These are phyloP conservation scores for Hyphochytrium catenoides DNA, from an alignment of 352 stramenopile genomes.

Conservation along the genomic window DNA sequence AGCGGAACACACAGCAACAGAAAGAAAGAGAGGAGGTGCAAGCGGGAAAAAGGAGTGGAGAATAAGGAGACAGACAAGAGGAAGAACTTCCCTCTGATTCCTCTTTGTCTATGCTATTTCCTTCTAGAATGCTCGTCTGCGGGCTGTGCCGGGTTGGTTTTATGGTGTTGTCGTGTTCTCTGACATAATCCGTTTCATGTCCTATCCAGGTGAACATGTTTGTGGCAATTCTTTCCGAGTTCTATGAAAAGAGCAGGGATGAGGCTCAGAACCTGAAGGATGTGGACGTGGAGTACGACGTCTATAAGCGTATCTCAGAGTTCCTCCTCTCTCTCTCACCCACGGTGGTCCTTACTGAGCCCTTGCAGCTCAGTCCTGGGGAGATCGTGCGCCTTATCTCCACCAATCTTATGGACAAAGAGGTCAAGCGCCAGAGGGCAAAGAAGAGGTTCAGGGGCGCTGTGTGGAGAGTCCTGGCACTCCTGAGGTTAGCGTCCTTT, in stretches of 20 bases:
- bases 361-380: constrained; percentile 34
- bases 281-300: constrained; percentile 59
- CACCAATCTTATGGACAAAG: constrained; percentile 58
- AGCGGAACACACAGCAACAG: too few species aligned
- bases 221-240: constrained; percentile 60
- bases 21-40: too few species aligned
- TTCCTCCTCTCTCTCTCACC: constrained; percentile 42
- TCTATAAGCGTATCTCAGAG: constrained; percentile 39
- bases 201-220: constrained; percentile 80
- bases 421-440: constrained; percentile 44
- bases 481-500: too few species aligned
- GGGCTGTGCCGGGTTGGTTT: too few species aligned
- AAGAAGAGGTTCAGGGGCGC: constrained; percentile 49
- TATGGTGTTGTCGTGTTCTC: too few species aligned
- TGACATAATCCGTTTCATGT: too few species aligned
- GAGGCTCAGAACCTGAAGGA: constrained; percentile 16
- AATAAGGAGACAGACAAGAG: too few species aligned
- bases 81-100: too few species aligned
- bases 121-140: too few species aligned
- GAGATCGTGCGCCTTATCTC: constrained; percentile 55
- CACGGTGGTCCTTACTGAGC: constrained; percentile 42
- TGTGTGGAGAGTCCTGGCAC: constrained; percentile 57
- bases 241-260: constrained; percentile 45
- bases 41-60: too few species aligned
- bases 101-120: too few species aligned